These are phyloP conservation scores for Spinacia oleracea DNA, from an alignment of 179 eudicot species.

Conservation along the genomic window DNA sequence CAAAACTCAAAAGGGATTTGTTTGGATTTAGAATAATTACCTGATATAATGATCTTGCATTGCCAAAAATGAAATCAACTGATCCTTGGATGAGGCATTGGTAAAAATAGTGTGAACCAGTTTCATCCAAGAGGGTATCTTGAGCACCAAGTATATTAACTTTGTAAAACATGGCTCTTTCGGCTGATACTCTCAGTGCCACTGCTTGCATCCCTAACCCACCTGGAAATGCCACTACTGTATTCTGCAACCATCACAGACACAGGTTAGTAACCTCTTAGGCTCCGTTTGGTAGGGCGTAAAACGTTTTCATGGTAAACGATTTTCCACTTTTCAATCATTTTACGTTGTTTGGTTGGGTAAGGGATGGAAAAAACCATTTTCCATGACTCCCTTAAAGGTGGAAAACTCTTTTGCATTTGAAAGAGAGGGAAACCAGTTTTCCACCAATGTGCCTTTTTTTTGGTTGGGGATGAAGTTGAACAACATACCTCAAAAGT, in stretches of 20 bases:
- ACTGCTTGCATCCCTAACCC: constrained; percentile 74
- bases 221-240: constrained; percentile 58
- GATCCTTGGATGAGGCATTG: constrained; percentile 74
- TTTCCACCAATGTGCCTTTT: too few species aligned
- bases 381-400: too few species aligned
- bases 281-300: too few species aligned
- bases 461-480: neutral
- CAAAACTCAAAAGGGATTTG: neutral
- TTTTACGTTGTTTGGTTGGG: too few species aligned
- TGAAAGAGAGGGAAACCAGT: too few species aligned
- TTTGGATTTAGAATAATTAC: constrained; percentile 27
- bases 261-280: too few species aligned
- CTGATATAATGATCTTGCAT: constrained; percentile 76
- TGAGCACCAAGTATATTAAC: constrained; percentile 70
- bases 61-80: constrained; percentile 84
- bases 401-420: too few species aligned
- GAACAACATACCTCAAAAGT: constrained; percentile 72
- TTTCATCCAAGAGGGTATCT: constrained; percentile 76
- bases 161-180: constrained; percentile 60
- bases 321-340: too few species aligned
- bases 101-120: constrained; percentile 65
- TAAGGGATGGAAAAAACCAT: too few species aligned
- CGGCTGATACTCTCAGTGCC: constrained; percentile 66
- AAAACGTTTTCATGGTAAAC: too few species aligned
- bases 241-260: constrained; percentile 50